These are phyloP conservation scores for Dioscorea dumetorum DNA, from an alignment of 106 monocot genomes.

Conservation along the genomic window DNA sequence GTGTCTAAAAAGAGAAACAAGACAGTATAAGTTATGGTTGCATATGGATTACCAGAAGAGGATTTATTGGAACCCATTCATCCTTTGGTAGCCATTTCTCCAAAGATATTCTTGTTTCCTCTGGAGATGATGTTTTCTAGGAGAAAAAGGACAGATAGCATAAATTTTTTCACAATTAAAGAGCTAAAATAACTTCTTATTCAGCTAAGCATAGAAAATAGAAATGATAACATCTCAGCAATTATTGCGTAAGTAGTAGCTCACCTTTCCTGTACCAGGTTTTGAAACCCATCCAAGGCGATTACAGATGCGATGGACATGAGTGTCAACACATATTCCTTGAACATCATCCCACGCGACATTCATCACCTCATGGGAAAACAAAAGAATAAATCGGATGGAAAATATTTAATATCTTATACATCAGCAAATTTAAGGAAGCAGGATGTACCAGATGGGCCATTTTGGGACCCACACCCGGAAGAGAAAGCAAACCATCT, in stretches of 20 bases:
- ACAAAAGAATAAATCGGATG: neutral
- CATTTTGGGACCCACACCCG: constrained; percentile 95
- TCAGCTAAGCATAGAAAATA: neutral
- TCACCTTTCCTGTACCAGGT: constrained; percentile 58
- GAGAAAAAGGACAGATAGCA: neutral
- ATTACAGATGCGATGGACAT: constrained; percentile 96
- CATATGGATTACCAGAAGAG: constrained; percentile 60
- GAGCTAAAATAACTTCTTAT: neutral
- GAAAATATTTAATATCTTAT: neutral
- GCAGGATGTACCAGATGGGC: constrained; percentile 72
- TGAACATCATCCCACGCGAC: constrained; percentile 88
- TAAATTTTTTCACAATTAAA: neutral
- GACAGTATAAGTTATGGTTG: neutral
- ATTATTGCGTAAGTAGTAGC: too few species aligned
- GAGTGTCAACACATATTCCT: constrained; percentile 99
- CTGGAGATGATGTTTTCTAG: constrained; percentile 82
- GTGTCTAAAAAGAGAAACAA: neutral
- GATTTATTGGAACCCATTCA: constrained; percentile 93
- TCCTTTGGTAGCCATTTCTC: constrained; percentile 94
- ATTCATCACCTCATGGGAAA: constrained; percentile 65
- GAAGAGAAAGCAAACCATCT: constrained; percentile 67
- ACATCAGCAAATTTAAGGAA: neutral
- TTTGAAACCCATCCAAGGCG: constrained; percentile 92
- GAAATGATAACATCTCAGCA: neutral
- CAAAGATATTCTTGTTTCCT: constrained; percentile 83